Base-by-base conservation (phyloP, 306 rosid genomes). In the Dryas drummondii region DNA sequence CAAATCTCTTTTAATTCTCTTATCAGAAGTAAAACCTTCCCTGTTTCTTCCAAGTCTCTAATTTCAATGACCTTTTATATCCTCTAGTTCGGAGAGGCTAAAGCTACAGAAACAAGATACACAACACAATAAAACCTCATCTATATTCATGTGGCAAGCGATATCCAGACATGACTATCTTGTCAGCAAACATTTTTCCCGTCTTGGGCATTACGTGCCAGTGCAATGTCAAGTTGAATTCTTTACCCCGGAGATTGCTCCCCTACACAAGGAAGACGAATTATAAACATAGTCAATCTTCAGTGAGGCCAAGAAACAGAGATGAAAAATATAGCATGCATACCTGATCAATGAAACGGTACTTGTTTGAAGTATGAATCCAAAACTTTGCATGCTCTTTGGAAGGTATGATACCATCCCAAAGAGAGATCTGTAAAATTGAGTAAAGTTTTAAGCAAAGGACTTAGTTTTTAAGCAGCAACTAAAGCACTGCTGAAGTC, bases 181-280 rank as follows among this genome's bases (percentile, higher is more conserved):
- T 92, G 86, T 89, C 84, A 1, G 84, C 96, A 59, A 74, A 84
- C 98, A 92, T 94, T 82, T 92, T 94, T 53, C 99, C 99, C 26
- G 97, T 90, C 89, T 92, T 92, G 63, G 99, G 99, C 99, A 94
- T 94, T 47, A 92, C 92, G 69, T 94, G 99, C 99, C 99, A 94
- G 84, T 94, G 99, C 88, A 94, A 40, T 40, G 99, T 92, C 81
- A 94, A 74, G 91, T 94, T 94, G 78, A 85, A 90, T 40, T 85
- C 97, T 82, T 90, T 92, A 19, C 97, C 93, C 4, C 93, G 89
- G 71, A 92, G 84, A 85, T 92, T 92, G 83, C 80, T 86, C 80
- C 98, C 99, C 99, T 94, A 80, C 50, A 77, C 51, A 79, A 48
- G 44, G 17, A 64, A 78, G 48, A 40, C 13, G 46, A 59, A 48